phyloP scores from a whole-genome alignment of 2,329 filamentous ascomycete species.

The Neopestalotiopsis sp. region DNA sequence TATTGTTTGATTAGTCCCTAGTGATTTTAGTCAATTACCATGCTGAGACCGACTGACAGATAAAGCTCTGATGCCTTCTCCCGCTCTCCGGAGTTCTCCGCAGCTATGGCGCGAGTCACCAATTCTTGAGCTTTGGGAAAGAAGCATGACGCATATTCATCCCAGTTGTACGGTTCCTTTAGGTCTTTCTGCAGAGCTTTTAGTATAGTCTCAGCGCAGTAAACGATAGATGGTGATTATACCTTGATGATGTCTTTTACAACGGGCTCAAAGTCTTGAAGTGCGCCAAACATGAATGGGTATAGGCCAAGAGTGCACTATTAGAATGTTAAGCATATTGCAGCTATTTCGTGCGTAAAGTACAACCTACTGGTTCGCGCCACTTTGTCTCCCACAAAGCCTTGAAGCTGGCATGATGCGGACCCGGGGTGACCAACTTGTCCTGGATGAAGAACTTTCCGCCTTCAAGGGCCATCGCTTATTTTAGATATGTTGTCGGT shows the following conservation, averaged over 20 bases:
- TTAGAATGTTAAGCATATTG: background rate
- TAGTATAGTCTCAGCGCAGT: background rate
- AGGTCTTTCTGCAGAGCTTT: constrained; percentile 24
- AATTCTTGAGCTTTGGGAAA: constrained; percentile 38
- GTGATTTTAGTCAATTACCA: background rate
- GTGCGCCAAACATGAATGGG: constrained; percentile 41
- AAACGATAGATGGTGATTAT: background rate
- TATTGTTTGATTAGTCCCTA: constrained; percentile 14
- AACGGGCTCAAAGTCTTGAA: constrained; percentile 39
- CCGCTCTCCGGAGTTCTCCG: constrained; percentile 27
- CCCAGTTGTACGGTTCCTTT: constrained; percentile 37
- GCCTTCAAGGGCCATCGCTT: constrained; percentile 32
- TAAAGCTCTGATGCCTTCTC: constrained; percentile 39
- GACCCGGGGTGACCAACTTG: constrained; percentile 28
- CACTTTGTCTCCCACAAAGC: constrained; percentile 38
- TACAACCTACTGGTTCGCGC: constrained; percentile 30
- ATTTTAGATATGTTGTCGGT: background rate
- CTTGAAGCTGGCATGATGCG: constrained; percentile 35
- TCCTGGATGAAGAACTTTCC: constrained; percentile 36
- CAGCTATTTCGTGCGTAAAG: background rate
- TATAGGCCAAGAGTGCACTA: constrained; percentile 40
- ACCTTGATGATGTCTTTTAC: constrained; percentile 34
- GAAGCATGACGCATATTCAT: constrained; percentile 41
- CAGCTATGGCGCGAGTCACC: constrained; percentile 25
- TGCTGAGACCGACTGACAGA: constrained; percentile 26